Base-by-base conservation (phyloP, 352 stramenopile genomes). In the Phytopythium mirpurense region DNA sequence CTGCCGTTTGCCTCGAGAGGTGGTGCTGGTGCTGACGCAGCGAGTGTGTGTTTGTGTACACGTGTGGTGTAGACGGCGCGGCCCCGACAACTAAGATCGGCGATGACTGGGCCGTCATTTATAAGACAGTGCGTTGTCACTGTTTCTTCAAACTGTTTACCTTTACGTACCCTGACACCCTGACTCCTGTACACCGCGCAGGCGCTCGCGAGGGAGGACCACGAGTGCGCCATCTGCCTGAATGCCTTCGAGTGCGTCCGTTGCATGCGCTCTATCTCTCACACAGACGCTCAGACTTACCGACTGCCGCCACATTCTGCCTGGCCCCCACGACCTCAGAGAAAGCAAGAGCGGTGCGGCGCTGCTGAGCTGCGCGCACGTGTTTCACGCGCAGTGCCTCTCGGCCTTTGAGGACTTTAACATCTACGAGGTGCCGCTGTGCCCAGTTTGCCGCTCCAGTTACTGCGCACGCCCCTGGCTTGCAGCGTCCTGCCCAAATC, bases 201-300 rank as follows among this genome's bases (percentile, higher is more conserved):
- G 78, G 76, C 78, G 2, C 56, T 57, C 12, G 56, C 45, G 5
- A 69, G 78, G 7, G 67, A 70, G 23, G 82, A 89, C 44, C 55
- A 40, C 12, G 84, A 95, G 49, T 95, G 84, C 27, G 74, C 84
- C 18, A 95, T 95, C 52, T 95, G 84, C 59, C 81, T 93, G 60
- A 87, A 86, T 51, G 32, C 64, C 1, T 84, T 92, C 60, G 65
- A 66, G 80, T 91, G 59, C 21, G 56, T 50, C 24, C 15, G 29
- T 5, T 36, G 6, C 31, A 19, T 18, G 37, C 57, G 19, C 38
- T 62, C 29, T 49, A 29, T 18, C 15, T 1, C 8, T 44, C 10
- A 5, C 12, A 37, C 23, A 38, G n/a, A 16, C 38, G n/a, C n/a
- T n/a, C n/a, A n/a, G n/a, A n/a, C n/a, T n/a, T n/a, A n/a, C n/a